These are phyloP conservation scores for Penicillium cinerascens DNA, from an alignment of 495 filamentous ascomycete species.

Conservation along the genomic window DNA sequence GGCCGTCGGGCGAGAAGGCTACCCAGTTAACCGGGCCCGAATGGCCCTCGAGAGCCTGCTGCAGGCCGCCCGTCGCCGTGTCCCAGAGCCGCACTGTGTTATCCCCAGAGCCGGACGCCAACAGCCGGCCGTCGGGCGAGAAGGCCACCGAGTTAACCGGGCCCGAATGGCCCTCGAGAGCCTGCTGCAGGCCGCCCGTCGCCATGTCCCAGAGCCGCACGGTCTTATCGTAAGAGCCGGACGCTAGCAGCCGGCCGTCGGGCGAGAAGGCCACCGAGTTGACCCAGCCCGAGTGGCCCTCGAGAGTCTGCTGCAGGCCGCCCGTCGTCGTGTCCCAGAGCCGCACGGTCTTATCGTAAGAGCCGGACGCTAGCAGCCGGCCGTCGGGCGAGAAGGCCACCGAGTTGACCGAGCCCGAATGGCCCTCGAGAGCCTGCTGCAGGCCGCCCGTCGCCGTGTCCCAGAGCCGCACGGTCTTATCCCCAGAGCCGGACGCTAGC, in stretches of 20 bases:
- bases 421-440: no score
- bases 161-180: conserved; percentile 21
- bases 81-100: conserved; percentile 14
- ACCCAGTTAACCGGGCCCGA: no score
- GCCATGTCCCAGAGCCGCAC: conserved; percentile 6
- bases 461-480: no score
- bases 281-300: no score
- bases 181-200: conserved; percentile 8
- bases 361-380: conserved; percentile 8
- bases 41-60: conserved; percentile 23
- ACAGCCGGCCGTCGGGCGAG: conserved; percentile 20
- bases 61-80: neutral
- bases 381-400: conserved; percentile 5
- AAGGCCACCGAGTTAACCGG: conserved; percentile 18
- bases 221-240: conserved; percentile 6
- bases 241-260: conserved; percentile 18
- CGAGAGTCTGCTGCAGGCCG: no score
- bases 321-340: no score
- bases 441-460: no score
- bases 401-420: neutral
- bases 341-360: neutral
- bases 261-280: conserved; percentile 23
- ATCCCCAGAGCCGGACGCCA: conserved; percentile 19
- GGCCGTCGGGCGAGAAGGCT: no score
- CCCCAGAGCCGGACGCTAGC: conserved; percentile 4